Percentiles rank a stretch among this genome's conserved stretches.
Evolutionary conservation across 2,329 filamentous ascomycete genomes (phyloP).

Genomic region (Xylaria sp.): DNA sequence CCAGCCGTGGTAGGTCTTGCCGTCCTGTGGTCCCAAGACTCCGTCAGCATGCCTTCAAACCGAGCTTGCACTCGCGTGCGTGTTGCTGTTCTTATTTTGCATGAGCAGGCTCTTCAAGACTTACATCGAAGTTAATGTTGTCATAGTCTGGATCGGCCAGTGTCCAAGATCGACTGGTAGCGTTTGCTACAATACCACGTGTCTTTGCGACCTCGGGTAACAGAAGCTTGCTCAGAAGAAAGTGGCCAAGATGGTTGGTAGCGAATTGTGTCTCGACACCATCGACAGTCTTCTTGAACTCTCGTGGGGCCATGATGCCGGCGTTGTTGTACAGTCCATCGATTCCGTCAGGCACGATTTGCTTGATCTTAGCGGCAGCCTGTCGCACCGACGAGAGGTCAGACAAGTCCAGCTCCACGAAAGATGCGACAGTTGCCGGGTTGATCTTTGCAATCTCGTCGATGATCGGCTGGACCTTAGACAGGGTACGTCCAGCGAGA

Average conservation of each 20-base stretch:
- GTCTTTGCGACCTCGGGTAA: background rate
- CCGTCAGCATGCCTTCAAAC: background rate
- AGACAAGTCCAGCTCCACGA: constrained; percentile 23
- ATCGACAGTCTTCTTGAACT: constrained; percentile 24
- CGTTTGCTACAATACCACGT: background rate
- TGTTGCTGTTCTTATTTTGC: background rate
- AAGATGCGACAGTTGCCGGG: constrained; percentile 16
- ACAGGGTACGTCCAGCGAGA: constrained; percentile 20
- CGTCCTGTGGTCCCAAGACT: constrained; percentile 16
- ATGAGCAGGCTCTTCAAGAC: background rate
- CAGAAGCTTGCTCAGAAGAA: constrained; percentile 42
- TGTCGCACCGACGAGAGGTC: constrained; percentile 22
- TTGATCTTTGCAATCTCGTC: constrained; percentile 14
- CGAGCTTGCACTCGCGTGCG: background rate
- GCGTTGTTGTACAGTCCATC: constrained; percentile 26
- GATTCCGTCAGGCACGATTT: constrained; percentile 16
- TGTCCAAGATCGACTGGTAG: constrained; percentile 34
- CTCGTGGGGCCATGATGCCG: constrained; percentile 22
- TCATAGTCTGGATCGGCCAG: constrained; percentile 30
- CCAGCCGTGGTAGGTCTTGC: constrained; percentile 37
- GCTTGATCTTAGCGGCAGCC: constrained; percentile 20
- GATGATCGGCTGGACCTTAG: constrained; percentile 21
- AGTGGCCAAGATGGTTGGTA: constrained; percentile 46
- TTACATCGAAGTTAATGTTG: constrained; percentile 35
- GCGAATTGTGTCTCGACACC: constrained; percentile 38